Conservation (phyloP, 371 early-diverging fungal genomes). For the Amoeboradix gromovi region DNA sequence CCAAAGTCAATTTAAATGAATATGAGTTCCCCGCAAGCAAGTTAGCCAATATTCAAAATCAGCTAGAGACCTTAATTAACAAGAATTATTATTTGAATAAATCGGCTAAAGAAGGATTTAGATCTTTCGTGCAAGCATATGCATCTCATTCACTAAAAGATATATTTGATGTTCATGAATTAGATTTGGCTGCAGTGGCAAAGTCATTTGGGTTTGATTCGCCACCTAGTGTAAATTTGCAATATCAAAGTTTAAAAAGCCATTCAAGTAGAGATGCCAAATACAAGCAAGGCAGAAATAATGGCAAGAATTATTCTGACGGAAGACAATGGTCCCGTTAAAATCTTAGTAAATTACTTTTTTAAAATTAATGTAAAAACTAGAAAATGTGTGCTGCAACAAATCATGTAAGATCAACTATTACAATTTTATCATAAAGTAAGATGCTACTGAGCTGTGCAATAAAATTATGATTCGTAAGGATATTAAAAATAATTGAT, state of each 20-base stretch:
- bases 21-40: constrained; percentile 79
- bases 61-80: constrained; percentile 76
- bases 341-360: neutral
- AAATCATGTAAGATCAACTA: no score
- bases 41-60: constrained; percentile 75
- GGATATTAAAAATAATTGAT: no score
- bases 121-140: constrained; percentile 87
- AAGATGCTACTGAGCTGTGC: no score
- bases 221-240: constrained; percentile 80
- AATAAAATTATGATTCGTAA: no score
- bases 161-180: constrained; percentile 64
- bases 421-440: no score
- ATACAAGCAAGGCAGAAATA: neutral
- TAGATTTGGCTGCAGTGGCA: constrained; percentile 73
- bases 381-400: no score
- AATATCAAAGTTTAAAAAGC: constrained; percentile 5
- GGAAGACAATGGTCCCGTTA: neutral
- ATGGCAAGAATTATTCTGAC: neutral
- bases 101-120: constrained; percentile 89
- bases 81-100: constrained; percentile 94
- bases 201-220: constrained; percentile 82
- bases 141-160: constrained; percentile 78
- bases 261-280: neutral
- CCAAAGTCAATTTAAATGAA: constrained; percentile 85
- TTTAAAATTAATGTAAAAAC: neutral